These are phyloP conservation scores for Rhododendron kiyosumense DNA, from an alignment of 148 eudicot genomes.

Conservation along the genomic window DNA sequence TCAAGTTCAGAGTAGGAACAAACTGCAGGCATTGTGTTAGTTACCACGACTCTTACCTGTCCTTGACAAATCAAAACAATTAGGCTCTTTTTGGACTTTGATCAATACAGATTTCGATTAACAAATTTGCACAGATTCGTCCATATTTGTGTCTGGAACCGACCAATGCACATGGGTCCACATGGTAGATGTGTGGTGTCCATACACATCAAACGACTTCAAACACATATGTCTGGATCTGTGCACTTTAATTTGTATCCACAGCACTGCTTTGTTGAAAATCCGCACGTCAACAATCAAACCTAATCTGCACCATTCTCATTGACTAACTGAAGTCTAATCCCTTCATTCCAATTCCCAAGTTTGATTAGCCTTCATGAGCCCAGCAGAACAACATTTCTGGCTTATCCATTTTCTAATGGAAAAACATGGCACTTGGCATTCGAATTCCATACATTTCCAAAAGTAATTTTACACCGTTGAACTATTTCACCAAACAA, in stretches of 20 bases:
- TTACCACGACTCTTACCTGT: background rate
- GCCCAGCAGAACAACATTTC: background rate
- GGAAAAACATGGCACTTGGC: background rate
- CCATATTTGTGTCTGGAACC: background rate
- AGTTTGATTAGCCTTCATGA: background rate
- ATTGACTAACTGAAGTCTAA: background rate
- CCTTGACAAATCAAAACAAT: background rate
- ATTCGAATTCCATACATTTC: background rate
- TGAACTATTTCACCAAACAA: background rate
- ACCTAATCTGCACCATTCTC: background rate
- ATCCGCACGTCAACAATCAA: background rate
- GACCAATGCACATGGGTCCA: background rate
- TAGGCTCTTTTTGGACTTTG: background rate
- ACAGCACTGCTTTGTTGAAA: background rate
- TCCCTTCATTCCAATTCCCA: background rate
- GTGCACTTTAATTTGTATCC: background rate
- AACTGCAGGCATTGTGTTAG: background rate
- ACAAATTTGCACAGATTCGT: background rate
- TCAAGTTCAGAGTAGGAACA: background rate
- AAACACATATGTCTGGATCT: background rate
- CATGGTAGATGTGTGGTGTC: background rate
- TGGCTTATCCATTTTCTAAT: background rate
- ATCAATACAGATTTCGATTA: background rate
- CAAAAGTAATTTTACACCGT: background rate
- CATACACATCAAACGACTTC: background rate